Conservation (phyloP, 441 rosid genomes). For the Euphorbia corollata region DNA sequence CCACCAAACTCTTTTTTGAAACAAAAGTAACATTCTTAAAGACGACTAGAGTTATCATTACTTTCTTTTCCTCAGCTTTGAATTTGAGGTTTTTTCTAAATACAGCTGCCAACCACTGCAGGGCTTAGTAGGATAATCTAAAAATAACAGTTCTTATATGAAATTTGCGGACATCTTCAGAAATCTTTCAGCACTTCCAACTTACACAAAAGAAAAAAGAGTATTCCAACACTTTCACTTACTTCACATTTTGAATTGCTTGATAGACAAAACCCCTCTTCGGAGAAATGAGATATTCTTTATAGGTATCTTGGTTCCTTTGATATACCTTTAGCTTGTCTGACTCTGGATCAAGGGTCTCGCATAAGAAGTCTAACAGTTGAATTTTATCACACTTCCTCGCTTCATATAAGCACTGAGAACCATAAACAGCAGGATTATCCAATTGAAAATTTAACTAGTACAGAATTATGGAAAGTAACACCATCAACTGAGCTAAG, state of each 20-base stretch:
- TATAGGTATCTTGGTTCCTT: conserved; percentile 16
- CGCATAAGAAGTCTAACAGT: conserved; percentile 72
- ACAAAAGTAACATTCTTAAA: not conserved
- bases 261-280: conserved; percentile 38
- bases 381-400: conserved; percentile 52
- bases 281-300: conserved; percentile 21
- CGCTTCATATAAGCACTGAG: conserved; percentile 70
- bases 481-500: conserved; percentile 5
- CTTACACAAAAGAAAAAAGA: not conserved
- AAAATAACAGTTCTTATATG: not conserved
- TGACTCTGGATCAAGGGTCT: conserved; percentile 72
- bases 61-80: not conserved
- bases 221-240: conserved; percentile 19
- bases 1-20: not conserved
- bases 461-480: conserved; percentile 16
- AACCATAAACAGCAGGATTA: conserved; percentile 20
- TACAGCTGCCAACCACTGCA: not conserved
- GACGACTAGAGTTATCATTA: not conserved
- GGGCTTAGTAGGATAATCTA: not conserved
- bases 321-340: conserved; percentile 33
- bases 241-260: conserved; percentile 62
- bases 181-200: not conserved
- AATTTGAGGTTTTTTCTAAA: not conserved
- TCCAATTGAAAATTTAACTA: conserved; percentile 16
- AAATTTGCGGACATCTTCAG: not conserved